Evolutionary conservation across 2,329 filamentous ascomycete genomes (phyloP).

Genomic region (Ascocoryne sarcoides): DNA sequence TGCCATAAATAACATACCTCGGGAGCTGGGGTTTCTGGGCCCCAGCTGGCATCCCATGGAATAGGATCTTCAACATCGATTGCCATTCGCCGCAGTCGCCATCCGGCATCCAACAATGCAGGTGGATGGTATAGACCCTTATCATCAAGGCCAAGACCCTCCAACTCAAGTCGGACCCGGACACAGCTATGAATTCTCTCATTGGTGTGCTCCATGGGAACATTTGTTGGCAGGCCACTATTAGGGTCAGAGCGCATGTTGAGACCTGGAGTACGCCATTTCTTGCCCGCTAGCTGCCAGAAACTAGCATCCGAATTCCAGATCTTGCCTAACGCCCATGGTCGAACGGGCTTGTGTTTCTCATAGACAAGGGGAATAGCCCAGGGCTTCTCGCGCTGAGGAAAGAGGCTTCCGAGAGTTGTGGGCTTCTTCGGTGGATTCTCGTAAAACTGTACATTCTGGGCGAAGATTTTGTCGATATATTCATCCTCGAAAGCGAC

Average conservation of each 20-base stretch:
- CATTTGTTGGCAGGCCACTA: constrained; percentile 29
- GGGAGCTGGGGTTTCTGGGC: constrained; percentile 20
- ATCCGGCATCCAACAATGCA: constrained; percentile 28
- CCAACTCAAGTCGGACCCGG: constrained; percentile 29
- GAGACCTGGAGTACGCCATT: constrained; percentile 29
- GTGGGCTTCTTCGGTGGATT: constrained; percentile 11
- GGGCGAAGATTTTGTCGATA: constrained; percentile 25
- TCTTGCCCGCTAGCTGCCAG: constrained; percentile 37
- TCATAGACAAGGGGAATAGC: constrained; percentile 40
- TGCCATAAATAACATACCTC: constrained; percentile 4
- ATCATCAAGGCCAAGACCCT: constrained; percentile 30
- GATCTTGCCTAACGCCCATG: constrained; percentile 30
- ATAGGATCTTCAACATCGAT: constrained; percentile 26
- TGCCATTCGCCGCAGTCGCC: constrained; percentile 18
- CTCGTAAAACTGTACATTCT: constrained; percentile 25
- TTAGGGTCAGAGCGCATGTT: constrained; percentile 32
- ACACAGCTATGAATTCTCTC: constrained; percentile 32
- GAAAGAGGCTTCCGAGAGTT: constrained; percentile 13
- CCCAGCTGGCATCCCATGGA: constrained; percentile 28
- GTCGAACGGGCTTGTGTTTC: constrained; percentile 35
- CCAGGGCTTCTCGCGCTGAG: constrained; percentile 28
- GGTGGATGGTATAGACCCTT: constrained; percentile 36
- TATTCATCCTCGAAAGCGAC: constrained; percentile 29
- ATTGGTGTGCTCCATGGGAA: constrained; percentile 31
- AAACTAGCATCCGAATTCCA: constrained; percentile 25